Base-by-base conservation (phyloP, 768 basidiomycete species). In the Termitomyces sp. region DNA sequence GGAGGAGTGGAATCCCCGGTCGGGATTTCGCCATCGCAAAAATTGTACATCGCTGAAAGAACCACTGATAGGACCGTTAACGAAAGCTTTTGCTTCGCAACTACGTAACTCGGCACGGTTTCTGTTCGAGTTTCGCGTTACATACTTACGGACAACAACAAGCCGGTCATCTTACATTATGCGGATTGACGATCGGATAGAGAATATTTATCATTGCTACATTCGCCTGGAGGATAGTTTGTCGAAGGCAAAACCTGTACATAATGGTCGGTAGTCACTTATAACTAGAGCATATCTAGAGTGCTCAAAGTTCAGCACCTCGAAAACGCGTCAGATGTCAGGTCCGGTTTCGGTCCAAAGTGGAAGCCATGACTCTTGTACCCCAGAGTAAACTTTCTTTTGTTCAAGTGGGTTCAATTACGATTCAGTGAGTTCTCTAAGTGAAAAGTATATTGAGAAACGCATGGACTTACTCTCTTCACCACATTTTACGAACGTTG, bases 1-100 rank as follows among this genome's bases (percentile, higher is more conserved):
- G 87, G 85, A 9, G 86, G 87, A 40, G 77, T 84, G 62, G 85
- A 88, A 69, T 75, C 76, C 40, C 75, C 76, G 10, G 67, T 78
- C 36, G 72, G 72, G 38, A 70, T 82, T 28, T 78, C 85, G 45
- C 77, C 77, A 22, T 71, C 76, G 14, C 76, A 79, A 61, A 71
- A 70, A 49, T 69, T 82, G 59, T 68, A 68, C 74, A 56, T 76
- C 73, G 69, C 74, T 67, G 65, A 70, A 49, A 63, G 64, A 51
- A 59, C 28, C 48, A 41, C 22, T 51, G 43, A 60, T 28, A 13
- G 54, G 26, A 22, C n/a, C 28, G 8, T 36, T 49, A 7, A 38
- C 26, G 16, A 38, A 28, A 38, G n/a, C 20, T 38, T 26, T 24
- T 36, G 30, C 36, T 32, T 30, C 5, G 38, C 52, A 32, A 32